Percentiles rank a stretch among this genome's conserved stretches.
phyloP scores from a whole-genome alignment of 148 eudicot species.

The Nepenthes gracilis region DNA sequence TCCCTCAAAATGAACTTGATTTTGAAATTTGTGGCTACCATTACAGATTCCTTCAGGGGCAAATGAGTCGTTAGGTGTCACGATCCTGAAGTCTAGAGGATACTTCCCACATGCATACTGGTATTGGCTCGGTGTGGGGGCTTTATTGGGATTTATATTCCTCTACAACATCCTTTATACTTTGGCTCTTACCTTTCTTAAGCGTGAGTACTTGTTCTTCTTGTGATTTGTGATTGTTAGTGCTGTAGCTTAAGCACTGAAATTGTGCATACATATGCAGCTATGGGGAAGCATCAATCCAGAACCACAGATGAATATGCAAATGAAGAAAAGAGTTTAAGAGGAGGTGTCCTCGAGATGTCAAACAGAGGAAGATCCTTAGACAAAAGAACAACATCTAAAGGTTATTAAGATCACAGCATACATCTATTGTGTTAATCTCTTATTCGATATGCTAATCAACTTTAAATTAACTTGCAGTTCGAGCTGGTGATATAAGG shows the following conservation, averaged over 20 bases:
- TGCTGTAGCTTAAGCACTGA: neutral
- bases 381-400: neutral
- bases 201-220: slow-evolving; percentile 25
- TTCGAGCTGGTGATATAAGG: too few species aligned
- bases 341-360: slow-evolving; percentile 8
- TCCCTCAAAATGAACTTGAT: slow-evolving; percentile 10
- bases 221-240: neutral
- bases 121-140: slow-evolving; percentile 61
- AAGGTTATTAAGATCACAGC: neutral
- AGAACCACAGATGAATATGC: neutral
- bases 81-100: slow-evolving; percentile 19
- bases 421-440: too few species aligned
- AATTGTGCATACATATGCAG: slow-evolving; percentile 9
- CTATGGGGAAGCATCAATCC: slow-evolving; percentile 10
- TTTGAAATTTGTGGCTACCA: neutral
- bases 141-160: slow-evolving; percentile 35
- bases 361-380: neutral
- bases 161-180: slow-evolving; percentile 30
- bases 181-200: slow-evolving; percentile 33
- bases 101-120: slow-evolving; percentile 29
- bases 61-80: slow-evolving; percentile 30
- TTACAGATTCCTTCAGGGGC: slow-evolving; percentile 17
- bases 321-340: neutral
- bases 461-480: neutral
- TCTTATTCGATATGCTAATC: too few species aligned